phyloP scores from a whole-genome alignment of 2,329 filamentous ascomycete genomes.

The Fusarium miscanthi region DNA sequence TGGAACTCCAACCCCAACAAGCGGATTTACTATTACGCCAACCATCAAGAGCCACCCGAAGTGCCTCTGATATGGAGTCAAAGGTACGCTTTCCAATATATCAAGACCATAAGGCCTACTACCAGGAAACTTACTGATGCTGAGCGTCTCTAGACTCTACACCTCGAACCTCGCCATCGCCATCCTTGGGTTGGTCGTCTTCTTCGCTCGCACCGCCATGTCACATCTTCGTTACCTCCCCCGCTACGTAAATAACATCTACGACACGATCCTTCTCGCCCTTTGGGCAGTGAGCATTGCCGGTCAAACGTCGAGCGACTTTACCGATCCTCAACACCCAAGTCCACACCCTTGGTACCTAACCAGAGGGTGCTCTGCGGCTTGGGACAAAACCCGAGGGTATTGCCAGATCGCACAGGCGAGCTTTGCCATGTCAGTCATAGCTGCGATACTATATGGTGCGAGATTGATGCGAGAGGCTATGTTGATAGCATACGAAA shows the following conservation, averaged over 20 bases:
- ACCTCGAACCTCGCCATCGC: slow-evolving; percentile 47
- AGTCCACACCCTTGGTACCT: slow-evolving; percentile 46
- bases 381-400: slow-evolving; percentile 22
- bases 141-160: slow-evolving; percentile 33
- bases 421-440: slow-evolving; percentile 32
- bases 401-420: slow-evolving; percentile 42
- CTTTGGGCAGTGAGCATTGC: slow-evolving; percentile 45
- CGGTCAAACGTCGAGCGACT: slow-evolving; percentile 41
- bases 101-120: fast-evolving
- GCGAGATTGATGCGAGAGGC: slow-evolving; percentile 25
- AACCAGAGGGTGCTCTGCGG: slow-evolving; percentile 31
- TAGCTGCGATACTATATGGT: slow-evolving; percentile 35
- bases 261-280: slow-evolving; percentile 44
- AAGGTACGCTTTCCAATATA: slow-evolving; percentile 25
- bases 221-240: slow-evolving; percentile 40
- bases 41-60: slow-evolving; percentile 45
- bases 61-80: slow-evolving; percentile 46
- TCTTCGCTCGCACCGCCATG: slow-evolving; percentile 42
- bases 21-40: slow-evolving; percentile 48
- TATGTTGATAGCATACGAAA: slow-evolving; percentile 17
- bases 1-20: slow-evolving; percentile 48
- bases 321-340: slow-evolving; percentile 39
- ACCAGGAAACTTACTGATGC: not conserved
- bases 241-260: slow-evolving; percentile 40
- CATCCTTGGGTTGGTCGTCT: slow-evolving; percentile 45